These are phyloP conservation scores for Rhizophora apiculata DNA, from an alignment of 345 rosid genomes.

Conservation along the genomic window DNA sequence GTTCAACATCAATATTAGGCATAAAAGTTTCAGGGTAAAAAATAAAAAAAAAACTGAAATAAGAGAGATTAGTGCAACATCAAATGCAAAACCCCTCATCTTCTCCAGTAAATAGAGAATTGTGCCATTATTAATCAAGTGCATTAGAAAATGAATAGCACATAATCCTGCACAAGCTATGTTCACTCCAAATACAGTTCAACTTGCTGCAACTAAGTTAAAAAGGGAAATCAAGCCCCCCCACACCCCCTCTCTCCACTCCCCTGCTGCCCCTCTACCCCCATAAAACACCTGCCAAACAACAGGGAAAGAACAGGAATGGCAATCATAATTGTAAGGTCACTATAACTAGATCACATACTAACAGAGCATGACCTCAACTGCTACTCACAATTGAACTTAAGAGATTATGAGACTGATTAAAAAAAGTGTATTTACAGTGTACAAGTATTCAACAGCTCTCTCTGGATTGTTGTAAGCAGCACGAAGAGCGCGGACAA, in stretches of 20 bases:
- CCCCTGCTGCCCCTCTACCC: too few species aligned
- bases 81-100: not conserved
- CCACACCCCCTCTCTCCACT: too few species aligned
- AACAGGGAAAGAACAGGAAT: too few species aligned
- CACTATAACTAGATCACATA: too few species aligned
- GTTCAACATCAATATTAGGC: too few species aligned
- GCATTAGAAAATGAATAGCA: not conserved
- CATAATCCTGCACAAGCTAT: not conserved
- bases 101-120: not conserved
- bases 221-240: not conserved
- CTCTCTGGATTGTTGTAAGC: slow-evolving; percentile 94
- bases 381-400: not conserved
- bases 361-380: too few species aligned
- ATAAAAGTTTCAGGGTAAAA: too few species aligned
- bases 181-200: not conserved
- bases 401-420: not conserved
- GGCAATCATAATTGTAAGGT: too few species aligned
- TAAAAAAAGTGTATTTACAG: slow-evolving; percentile 44
- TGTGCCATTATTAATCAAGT: not conserved
- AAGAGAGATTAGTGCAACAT: too few species aligned
- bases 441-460: slow-evolving; percentile 93
- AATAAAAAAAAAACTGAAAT: too few species aligned
- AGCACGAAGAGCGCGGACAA: slow-evolving; percentile 86
- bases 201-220: not conserved
- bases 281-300: too few species aligned